These are phyloP conservation scores for Fragaria vesca DNA, from an alignment of 306 rosid genomes.

Conservation along the genomic window DNA sequence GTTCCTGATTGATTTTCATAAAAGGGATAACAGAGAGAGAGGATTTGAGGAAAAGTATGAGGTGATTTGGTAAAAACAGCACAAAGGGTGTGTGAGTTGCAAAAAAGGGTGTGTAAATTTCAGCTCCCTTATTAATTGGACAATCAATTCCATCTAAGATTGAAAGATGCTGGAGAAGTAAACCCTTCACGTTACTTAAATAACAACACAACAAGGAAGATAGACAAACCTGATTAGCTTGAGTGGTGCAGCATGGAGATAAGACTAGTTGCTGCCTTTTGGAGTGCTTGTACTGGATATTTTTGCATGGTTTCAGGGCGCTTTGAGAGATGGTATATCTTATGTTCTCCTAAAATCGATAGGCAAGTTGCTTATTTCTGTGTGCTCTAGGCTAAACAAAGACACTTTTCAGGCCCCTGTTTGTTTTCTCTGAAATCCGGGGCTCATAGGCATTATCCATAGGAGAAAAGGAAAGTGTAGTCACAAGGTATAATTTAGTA, in stretches of 20 bases:
- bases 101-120: too few relatives aligned
- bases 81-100: too few relatives aligned
- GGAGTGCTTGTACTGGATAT: not conserved
- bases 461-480: not conserved
- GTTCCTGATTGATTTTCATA: too few relatives aligned
- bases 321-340: too few relatives aligned
- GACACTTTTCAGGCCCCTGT: not conserved
- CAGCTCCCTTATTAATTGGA: not conserved
- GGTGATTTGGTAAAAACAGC: too few relatives aligned
- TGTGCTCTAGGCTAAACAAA: too few relatives aligned
- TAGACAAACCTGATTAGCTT: not conserved
- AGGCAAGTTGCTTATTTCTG: too few relatives aligned
- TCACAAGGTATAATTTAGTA: not conserved
- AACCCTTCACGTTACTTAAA: not conserved
- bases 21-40: too few relatives aligned
- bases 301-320: too few relatives aligned
- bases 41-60: too few relatives aligned
- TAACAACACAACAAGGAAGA: not conserved
- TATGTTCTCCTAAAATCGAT: too few relatives aligned
- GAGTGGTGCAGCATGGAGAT: not conserved
- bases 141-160: not conserved
- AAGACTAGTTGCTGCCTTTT: slow-evolving; percentile 5
- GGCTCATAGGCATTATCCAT: not conserved
- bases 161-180: not conserved
- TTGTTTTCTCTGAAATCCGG: not conserved